A percentile compares a stretch with the other conserved stretches of the same genome.
Conservation (phyloP, 306 rosid species). For the Nissolia schottii region DNA sequence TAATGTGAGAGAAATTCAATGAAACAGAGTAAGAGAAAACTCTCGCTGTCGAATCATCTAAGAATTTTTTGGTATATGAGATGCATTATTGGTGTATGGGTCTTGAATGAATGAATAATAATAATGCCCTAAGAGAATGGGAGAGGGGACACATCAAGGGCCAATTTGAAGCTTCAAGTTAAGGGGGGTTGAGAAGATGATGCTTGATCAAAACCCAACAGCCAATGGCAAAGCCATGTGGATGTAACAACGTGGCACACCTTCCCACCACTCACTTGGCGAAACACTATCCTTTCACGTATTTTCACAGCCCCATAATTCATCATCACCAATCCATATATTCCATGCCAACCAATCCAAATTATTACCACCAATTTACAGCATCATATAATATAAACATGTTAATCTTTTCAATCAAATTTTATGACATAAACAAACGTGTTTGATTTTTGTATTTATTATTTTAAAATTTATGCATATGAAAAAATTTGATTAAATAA, state of each 20-base stretch:
- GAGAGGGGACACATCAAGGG: background rate
- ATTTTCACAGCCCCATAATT: background rate
- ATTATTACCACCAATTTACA: background rate
- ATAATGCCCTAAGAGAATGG: background rate
- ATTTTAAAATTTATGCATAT: too few relatives aligned
- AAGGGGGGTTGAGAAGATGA: background rate
- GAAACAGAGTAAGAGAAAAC: too few relatives aligned
- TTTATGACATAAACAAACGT: too few relatives aligned
- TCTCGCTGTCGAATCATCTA: too few relatives aligned
- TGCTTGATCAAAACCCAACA: slow-evolving; percentile 21
- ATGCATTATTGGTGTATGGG: background rate
- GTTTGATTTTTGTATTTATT: too few relatives aligned
- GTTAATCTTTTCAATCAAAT: background rate
- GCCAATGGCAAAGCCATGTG: slow-evolving; percentile 29
- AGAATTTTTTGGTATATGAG: too few relatives aligned
- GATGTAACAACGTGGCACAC: slow-evolving; percentile 19
- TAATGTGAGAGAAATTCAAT: too few relatives aligned
- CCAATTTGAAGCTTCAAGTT: background rate
- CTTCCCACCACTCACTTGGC: slow-evolving; percentile 9
- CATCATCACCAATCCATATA: background rate
- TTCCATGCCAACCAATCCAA: background rate
- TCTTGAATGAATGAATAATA: background rate
- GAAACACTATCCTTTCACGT: background rate
- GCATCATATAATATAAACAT: background rate
- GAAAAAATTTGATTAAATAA: too few relatives aligned